Conservation (phyloP, 345 rosid species). For the Triadica sebifera region DNA sequence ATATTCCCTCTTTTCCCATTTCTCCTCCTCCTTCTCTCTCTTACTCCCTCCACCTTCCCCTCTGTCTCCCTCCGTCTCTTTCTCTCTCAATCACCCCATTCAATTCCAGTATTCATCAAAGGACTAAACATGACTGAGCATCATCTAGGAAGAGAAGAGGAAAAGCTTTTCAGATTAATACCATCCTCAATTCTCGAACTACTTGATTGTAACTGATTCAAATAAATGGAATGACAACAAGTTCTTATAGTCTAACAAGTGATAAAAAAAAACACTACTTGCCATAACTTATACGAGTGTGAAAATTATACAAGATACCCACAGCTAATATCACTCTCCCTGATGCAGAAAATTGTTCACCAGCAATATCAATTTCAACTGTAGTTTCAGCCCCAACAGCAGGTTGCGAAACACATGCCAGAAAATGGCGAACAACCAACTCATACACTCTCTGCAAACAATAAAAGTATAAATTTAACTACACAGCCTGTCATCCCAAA, state of each 20-base stretch:
- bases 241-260: background rate
- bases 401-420: conserved; percentile 97
- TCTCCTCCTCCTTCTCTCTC: background rate
- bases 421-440: conserved; percentile 91
- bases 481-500: background rate
- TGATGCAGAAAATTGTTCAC: conserved; percentile 76
- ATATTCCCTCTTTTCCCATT: background rate
- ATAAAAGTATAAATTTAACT: conserved; percentile 9
- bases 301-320: conserved; percentile 37
- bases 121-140: background rate
- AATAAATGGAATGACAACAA: background rate
- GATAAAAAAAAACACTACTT: background rate
- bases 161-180: background rate
- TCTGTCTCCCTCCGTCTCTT: background rate
- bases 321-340: conserved; percentile 91
- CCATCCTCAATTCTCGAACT: background rate
- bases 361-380: conserved; percentile 94
- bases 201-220: background rate
- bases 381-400: conserved; percentile 94
- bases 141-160: background rate
- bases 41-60: background rate
- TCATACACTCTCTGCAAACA: conserved; percentile 76
- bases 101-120: background rate
- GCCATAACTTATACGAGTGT: background rate
- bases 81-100: background rate